Conservation (phyloP, 2,329 filamentous ascomycete species). For the Paramyrothecium sp. region DNA sequence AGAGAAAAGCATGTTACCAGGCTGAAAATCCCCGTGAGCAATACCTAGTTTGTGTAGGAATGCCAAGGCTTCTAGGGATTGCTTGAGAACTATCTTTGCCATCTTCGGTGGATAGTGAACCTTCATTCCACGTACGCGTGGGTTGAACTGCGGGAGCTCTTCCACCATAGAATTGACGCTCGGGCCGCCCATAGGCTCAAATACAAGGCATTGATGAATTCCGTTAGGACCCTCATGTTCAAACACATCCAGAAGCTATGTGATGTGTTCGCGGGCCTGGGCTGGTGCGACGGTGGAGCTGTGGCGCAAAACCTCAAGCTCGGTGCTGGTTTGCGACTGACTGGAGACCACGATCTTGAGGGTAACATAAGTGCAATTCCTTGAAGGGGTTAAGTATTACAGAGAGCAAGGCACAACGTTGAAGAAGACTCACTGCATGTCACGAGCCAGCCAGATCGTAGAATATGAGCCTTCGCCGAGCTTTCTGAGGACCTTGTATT, state of each 20-base stretch:
- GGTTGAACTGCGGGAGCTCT: constrained; percentile 27
- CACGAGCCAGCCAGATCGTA: constrained; percentile 44
- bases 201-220: constrained; percentile 25
- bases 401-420: not conserved
- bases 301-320: constrained; percentile 17
- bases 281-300: constrained; percentile 14
- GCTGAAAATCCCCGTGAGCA: constrained; percentile 37
- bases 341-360: constrained; percentile 16
- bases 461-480: constrained; percentile 42
- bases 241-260: constrained; percentile 24
- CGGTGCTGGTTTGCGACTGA: constrained; percentile 7
- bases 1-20: constrained; percentile 33
- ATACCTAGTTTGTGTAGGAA: constrained; percentile 36
- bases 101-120: constrained; percentile 36
- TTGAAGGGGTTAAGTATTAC: constrained; percentile 3
- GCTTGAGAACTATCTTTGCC: constrained; percentile 38
- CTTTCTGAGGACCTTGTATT: constrained; percentile 42
- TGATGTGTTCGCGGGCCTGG: constrained; percentile 23
- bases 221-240: constrained; percentile 27
- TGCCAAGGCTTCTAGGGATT: constrained; percentile 32
- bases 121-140: constrained; percentile 15
- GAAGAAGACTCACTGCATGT: constrained; percentile 16
- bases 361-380: constrained; percentile 22
- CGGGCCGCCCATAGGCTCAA: constrained; percentile 27
- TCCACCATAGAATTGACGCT: constrained; percentile 36